Evolutionary conservation across 2,329 filamentous ascomycete species (phyloP).

Genomic region (Cryphonectria nitschkei): DNA sequence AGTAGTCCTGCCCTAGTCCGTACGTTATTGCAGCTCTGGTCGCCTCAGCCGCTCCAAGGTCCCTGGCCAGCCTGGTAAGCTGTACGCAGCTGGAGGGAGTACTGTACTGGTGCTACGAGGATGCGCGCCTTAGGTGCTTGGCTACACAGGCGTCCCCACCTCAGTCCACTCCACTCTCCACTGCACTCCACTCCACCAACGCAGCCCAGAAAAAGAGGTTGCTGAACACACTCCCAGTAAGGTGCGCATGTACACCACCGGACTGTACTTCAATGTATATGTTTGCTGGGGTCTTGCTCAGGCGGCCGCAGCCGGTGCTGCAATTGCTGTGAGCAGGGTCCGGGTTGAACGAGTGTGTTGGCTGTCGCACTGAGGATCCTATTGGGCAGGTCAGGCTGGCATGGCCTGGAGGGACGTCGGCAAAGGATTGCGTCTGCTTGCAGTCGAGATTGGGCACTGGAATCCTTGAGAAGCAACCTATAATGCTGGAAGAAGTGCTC

Average conservation of each 20-base stretch:
- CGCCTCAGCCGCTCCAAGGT: background rate
- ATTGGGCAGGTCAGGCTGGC: constrained; percentile 11
- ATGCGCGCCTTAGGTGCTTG: background rate
- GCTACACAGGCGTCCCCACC: constrained; percentile 10
- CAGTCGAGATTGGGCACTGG: constrained; percentile 13
- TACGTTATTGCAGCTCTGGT: background rate
- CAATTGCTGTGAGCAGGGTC: background rate
- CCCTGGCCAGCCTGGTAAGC: background rate
- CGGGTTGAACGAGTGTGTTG: background rate
- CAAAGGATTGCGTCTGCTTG: constrained; percentile 13
- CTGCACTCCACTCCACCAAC: constrained; percentile 1
- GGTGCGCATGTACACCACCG: background rate
- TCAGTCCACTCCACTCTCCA: background rate
- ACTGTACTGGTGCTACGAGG: background rate
- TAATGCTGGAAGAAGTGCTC: background rate
- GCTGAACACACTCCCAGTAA: background rate
- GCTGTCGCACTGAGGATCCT: constrained; percentile 9
- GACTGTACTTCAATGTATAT: background rate
- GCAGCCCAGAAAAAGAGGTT: constrained; percentile 1
- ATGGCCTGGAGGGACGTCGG: background rate
- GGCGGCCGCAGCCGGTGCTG: constrained; percentile 1
- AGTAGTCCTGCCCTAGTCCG: constrained; percentile 2
- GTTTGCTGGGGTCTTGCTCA: background rate
- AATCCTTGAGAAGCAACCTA: background rate
- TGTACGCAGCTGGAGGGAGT: background rate